phyloP scores from a whole-genome alignment of 805 yeast species.

The Cyberlindnera maclurae region DNA sequence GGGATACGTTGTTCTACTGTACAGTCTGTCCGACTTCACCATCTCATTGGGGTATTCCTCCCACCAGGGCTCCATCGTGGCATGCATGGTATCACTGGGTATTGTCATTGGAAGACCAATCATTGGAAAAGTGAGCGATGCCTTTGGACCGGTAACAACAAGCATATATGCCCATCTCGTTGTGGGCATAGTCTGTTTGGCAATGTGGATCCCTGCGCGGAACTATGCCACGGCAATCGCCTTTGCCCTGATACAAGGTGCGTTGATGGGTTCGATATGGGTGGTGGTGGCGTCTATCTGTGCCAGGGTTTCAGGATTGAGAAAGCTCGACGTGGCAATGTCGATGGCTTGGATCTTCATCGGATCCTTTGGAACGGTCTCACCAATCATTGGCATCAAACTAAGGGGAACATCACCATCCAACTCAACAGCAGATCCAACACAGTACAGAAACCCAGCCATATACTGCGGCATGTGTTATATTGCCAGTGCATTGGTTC shows the following conservation, averaged over 20 bases:
- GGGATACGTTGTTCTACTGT: constrained; percentile 55
- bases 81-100: constrained; percentile 57
- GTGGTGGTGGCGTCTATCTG: constrained; percentile 45
- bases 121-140: constrained; percentile 45
- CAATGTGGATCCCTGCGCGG: constrained; percentile 53
- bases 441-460: constrained; percentile 45
- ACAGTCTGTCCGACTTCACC: constrained; percentile 54
- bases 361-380: constrained; percentile 43
- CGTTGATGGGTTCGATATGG: constrained; percentile 57
- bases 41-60: constrained; percentile 50
- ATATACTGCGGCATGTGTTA: constrained; percentile 53
- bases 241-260: constrained; percentile 47
- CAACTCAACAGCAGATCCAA: constrained; percentile 30
- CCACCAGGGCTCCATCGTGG: constrained; percentile 47
- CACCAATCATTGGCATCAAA: constrained; percentile 55
- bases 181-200: constrained; percentile 35
- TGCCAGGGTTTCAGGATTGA: constrained; percentile 46
- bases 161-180: constrained; percentile 31
- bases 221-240: constrained; percentile 49
- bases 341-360: constrained; percentile 48
- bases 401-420: constrained; percentile 29
- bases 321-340: constrained; percentile 40
- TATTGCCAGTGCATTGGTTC: constrained; percentile 34
- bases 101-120: constrained; percentile 48
- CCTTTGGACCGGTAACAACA: constrained; percentile 47